These are phyloP conservation scores for Penicillium soppii DNA, from an alignment of 495 filamentous ascomycete genomes.

Conservation along the genomic window DNA sequence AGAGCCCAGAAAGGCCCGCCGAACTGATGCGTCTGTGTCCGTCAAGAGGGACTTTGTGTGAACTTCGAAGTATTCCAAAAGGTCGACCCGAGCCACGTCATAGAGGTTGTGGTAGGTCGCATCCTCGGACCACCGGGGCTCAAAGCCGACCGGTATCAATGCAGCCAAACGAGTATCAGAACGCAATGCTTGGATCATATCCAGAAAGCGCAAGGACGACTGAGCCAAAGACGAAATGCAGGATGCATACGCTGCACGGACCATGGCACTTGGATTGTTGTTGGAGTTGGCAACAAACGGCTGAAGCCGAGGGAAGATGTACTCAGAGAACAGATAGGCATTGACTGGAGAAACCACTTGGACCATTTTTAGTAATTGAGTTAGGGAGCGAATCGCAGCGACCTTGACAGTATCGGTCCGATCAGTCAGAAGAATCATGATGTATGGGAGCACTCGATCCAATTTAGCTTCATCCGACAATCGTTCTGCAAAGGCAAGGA, in stretches of 20 bases:
- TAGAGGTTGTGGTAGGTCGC: slow-evolving; percentile 77
- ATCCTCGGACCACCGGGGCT: slow-evolving; percentile 63
- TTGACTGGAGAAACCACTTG: slow-evolving; percentile 89
- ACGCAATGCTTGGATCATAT: slow-evolving; percentile 84
- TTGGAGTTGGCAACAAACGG: slow-evolving; percentile 58
- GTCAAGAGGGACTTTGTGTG: slow-evolving; percentile 90
- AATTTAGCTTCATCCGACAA: slow-evolving; percentile 95
- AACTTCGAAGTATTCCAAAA: slow-evolving; percentile 75
- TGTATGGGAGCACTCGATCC: slow-evolving; percentile 88
- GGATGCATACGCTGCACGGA: slow-evolving; percentile 87
- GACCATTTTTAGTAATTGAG: slow-evolving; percentile 85
- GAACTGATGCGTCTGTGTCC: slow-evolving; percentile 83
- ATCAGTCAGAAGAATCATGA: slow-evolving; percentile 79
- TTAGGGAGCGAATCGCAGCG: slow-evolving; percentile 78
- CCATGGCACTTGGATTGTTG: slow-evolving; percentile 62
- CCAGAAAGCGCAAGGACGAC: slow-evolving; percentile 80
- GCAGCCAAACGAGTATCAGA: slow-evolving; percentile 80
- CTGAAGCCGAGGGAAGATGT: slow-evolving; percentile 82
- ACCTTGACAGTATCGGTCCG: slow-evolving; percentile 78
- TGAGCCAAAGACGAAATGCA: slow-evolving; percentile 89
- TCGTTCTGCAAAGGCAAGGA: slow-evolving; percentile 88
- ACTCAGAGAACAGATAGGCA: slow-evolving; percentile 92
- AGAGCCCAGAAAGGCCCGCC: slow-evolving; percentile 88
- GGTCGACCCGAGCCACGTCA: slow-evolving; percentile 74
- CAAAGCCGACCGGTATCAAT: slow-evolving; percentile 66